Percentiles rank a stretch among this genome's conserved stretches.
These are phyloP conservation scores for Suhomyces chickasaworum DNA, from an alignment of 1,139 yeast species.

Conservation along the genomic window DNA sequence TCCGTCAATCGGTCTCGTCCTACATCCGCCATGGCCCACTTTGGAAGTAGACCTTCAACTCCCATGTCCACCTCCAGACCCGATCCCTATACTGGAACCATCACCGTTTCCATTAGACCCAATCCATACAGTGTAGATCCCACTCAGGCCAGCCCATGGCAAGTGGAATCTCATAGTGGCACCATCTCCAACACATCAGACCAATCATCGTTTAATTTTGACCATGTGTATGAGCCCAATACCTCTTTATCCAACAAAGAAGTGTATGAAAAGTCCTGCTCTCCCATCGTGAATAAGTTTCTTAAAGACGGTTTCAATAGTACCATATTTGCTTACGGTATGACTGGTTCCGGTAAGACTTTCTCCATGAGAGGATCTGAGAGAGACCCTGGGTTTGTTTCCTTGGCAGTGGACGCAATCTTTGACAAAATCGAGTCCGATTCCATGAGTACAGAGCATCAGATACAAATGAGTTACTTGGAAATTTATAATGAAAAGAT, in stretches of 20 bases:
- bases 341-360: slow-evolving; percentile 97
- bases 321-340: slow-evolving; percentile 90
- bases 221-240: slow-evolving; percentile 67
- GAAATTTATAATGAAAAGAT: slow-evolving; percentile 91
- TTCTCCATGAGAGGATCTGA: slow-evolving; percentile 82
- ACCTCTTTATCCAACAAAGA: slow-evolving; percentile 48
- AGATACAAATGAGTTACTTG: slow-evolving; percentile 67
- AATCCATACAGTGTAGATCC: slow-evolving; percentile 44
- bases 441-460: slow-evolving; percentile 32
- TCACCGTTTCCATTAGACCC: slow-evolving; percentile 56
- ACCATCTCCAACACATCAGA: slow-evolving; percentile 53
- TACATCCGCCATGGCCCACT: slow-evolving; percentile 39
- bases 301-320: slow-evolving; percentile 78
- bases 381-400: slow-evolving; percentile 75
- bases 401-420: slow-evolving; percentile 68
- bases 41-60: slow-evolving; percentile 39
- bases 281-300: slow-evolving; percentile 63
- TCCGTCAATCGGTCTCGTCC: slow-evolving; percentile 31
- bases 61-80: slow-evolving; percentile 29
- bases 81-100: slow-evolving; percentile 54
- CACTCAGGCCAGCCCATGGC: slow-evolving; percentile 42
- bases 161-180: slow-evolving; percentile 37
- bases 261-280: slow-evolving; percentile 64
- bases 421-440: slow-evolving; percentile 50
- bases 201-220: slow-evolving; percentile 64